These are phyloP conservation scores for Suillus tomentosus DNA, from an alignment of 768 basidiomycete genomes.

Conservation along the genomic window DNA sequence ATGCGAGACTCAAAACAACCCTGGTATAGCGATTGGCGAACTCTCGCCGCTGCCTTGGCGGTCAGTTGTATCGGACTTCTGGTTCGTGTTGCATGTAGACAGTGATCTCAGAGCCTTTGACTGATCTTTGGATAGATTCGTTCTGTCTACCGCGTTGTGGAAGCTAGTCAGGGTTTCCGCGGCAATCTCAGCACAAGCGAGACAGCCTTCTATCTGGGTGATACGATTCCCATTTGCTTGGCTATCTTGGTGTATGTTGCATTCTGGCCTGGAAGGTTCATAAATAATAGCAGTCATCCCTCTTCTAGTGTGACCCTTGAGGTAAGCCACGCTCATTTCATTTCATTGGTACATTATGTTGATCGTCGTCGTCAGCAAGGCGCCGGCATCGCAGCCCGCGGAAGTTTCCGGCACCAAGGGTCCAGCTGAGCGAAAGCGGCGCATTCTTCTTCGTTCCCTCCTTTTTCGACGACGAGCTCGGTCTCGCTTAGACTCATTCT, in stretches of 20 bases:
- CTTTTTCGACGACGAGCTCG: too few species aligned
- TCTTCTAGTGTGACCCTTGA: too few species aligned
- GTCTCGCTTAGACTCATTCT: too few species aligned
- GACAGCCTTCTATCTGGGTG: slow-evolving; percentile 63
- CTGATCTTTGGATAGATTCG: slow-evolving; percentile 47
- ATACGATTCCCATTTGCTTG: slow-evolving; percentile 66
- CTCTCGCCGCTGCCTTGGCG: slow-evolving; percentile 51
- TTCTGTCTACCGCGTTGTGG: slow-evolving; percentile 61
- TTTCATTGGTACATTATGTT: not conserved
- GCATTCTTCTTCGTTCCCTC: too few species aligned
- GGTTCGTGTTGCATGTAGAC: slow-evolving; percentile 37
- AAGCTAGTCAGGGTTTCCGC: slow-evolving; percentile 62
- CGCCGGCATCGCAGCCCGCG: too few species aligned
- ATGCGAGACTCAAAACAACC: slow-evolving; percentile 33
- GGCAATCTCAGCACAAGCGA: slow-evolving; percentile 62
- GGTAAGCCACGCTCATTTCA: not conserved
- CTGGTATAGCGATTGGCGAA: slow-evolving; percentile 62
- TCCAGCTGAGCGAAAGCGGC: too few species aligned
- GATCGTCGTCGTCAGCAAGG: too few species aligned
- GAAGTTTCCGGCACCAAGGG: too few species aligned
- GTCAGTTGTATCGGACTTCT: slow-evolving; percentile 66
- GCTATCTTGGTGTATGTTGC: slow-evolving; percentile 56
- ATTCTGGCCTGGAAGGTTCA: slow-evolving; percentile 70
- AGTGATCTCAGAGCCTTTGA: too few species aligned
- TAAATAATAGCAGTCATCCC: not conserved